Evolutionary conservation across 805 yeast species (phyloP), one percentile per base, ranked within the genome.

Genomic region (Spencermartinsiella europaea): DNA sequence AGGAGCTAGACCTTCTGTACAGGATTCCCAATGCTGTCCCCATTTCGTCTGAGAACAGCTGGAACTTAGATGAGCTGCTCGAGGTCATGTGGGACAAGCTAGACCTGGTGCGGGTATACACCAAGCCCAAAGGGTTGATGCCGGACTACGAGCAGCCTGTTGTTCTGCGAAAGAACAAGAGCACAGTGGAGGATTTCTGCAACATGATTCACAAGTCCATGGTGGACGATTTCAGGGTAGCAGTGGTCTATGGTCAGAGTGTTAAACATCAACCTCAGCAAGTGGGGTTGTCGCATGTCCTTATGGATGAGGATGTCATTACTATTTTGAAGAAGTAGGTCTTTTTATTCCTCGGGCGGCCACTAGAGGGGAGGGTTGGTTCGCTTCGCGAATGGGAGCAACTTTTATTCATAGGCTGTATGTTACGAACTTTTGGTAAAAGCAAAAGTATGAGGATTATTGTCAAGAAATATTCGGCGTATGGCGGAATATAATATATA

Each of bases 231-330:
- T 93, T 93, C 69, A 85, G 88, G 68, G 83, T 80, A 57, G 99
- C 99, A 1, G 77, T 88, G 51, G 99, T 93, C 1, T 93, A 74
- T 62, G 99, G 99, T 33, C 77, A 46, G 38, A 85, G 95, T 64
- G 98, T 91, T 44, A 93, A 93, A 72, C 99, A 93, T 66, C 97
- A 91, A 68, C 98, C 98, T 14, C 99, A 93, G 70, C 80, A 83
- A 56, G 98, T 91, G 40, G 99, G 99, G 22, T 73, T 93, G 56
- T 67, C 76, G 40, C 99, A 93, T 70, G 73, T 66, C 10, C 72
- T 93, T 58, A 85, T 83, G 68, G 99, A 93, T 68, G 99, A 93
- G 69, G 99, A 93, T 68, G 99, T 93, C 27, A 95, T 93, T 43
- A 91, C 99, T 16, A 87, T 90, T 57, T 76, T 90, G 69, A 90